Conservation (phyloP, 441 rosid genomes). For the Pelargonium cotyledonis region DNA sequence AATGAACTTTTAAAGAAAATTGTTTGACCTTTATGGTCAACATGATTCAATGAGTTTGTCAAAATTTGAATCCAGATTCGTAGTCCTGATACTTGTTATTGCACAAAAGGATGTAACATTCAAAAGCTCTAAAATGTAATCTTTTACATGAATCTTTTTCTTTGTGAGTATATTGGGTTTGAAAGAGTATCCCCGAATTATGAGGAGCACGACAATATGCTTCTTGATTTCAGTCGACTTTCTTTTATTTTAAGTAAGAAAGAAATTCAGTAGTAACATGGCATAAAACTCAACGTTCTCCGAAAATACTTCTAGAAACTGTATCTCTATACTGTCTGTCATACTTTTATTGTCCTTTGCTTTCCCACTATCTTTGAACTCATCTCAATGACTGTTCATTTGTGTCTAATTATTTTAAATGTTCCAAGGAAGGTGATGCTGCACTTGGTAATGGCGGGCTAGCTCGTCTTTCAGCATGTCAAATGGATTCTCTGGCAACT, state of each 20-base stretch:
- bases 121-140: no score
- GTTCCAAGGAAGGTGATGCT: conserved; percentile 24
- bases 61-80: not conserved
- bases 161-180: no score
- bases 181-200: no score
- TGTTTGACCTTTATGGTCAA: not conserved
- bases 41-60: not conserved
- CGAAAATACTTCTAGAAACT: not conserved
- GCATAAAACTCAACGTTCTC: not conserved
- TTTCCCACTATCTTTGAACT: not conserved
- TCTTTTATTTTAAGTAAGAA: not conserved
- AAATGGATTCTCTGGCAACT: conserved; percentile 24
- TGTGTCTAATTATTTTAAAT: conserved; percentile 6
- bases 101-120: no score
- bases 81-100: no score
- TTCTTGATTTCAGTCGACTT: not conserved
- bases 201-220: not conserved
- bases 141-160: no score
- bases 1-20: not conserved
- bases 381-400: not conserved
- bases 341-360: not conserved
- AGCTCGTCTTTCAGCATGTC: conserved; percentile 21
- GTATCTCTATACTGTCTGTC: not conserved
- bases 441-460: conserved; percentile 29
- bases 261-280: not conserved